A percentile compares a stretch with the other conserved stretches of the same genome.
These are phyloP conservation scores for Mimosa bimucronata DNA, from an alignment of 306 rosid species.

Conservation along the genomic window DNA sequence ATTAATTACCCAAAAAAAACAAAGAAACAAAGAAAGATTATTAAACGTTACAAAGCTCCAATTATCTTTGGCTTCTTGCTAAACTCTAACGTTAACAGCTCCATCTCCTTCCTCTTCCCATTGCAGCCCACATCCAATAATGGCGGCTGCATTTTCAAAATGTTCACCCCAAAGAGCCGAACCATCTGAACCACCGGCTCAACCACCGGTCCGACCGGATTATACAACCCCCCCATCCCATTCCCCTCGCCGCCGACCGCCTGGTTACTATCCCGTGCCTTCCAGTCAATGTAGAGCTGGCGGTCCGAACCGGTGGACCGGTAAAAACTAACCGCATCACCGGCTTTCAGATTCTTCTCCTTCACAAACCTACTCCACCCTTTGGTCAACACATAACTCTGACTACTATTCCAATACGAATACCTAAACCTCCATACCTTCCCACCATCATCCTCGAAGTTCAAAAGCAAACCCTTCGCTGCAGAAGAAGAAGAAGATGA, in stretches of 20 bases:
- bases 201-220: constrained; percentile 37
- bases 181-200: constrained; percentile 75
- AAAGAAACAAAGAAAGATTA: neutral
- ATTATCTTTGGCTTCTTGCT: constrained; percentile 82
- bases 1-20: neutral
- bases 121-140: constrained; percentile 43
- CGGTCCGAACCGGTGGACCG: constrained; percentile 75
- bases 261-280: constrained; percentile 32
- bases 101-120: constrained; percentile 81
- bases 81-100: constrained; percentile 62
- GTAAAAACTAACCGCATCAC: constrained; percentile 81
- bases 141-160: constrained; percentile 62
- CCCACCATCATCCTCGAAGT: constrained; percentile 89
- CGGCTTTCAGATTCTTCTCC: constrained; percentile 87
- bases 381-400: constrained; percentile 89
- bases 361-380: constrained; percentile 99
- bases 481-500: neutral
- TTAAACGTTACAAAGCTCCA: constrained; percentile 75
- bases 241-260: neutral
- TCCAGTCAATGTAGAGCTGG: constrained; percentile 85
- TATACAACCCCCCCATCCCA: constrained; percentile 18
- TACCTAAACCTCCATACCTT: constrained; percentile 97
- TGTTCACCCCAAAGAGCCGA: constrained; percentile 91
- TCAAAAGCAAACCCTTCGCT: constrained; percentile 64
- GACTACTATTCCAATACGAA: constrained; percentile 98